Evolutionary conservation across 176 grass and related monocot species (phyloP), one percentile per base, ranked within the genome.

Genomic region (Tillandsia fasciculata): DNA sequence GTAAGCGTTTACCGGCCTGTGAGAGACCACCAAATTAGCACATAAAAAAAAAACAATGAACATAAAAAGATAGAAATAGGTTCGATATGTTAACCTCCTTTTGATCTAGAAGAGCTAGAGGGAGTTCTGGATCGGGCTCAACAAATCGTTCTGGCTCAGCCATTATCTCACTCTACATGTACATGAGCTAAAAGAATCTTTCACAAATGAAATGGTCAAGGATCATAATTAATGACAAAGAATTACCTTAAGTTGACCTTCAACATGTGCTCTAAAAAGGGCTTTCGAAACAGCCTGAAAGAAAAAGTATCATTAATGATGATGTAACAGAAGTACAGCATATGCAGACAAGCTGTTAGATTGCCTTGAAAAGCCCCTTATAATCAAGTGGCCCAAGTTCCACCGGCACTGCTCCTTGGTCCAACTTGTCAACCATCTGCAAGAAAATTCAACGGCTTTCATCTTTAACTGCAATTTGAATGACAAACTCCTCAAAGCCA

Each of bases 101-200:
- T 89, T 96, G 88, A 92, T 96, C 92, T 75, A 96, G 86, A 81
- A 96, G 88, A 87, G 86, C 88, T 73, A 96, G 75, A 77, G 92
- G 92, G 49, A 96, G 82, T 82, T 96, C 92, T 53, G 92, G 88
- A 81, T 96, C 92, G 71, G 88, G 92, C 67, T 96, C 92, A 74
- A 92, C 83, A 92, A 92, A 96, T 87, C 88, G 84, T 78, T 96
- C 92, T 59, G 92, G 92, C 69, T 84, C 79, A 70, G 92, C 88
- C 88, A 96, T 96, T 83, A 96, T 96, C 70, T 96, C 92, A 12
- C 78, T 96, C 92, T 92, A 88, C 65, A 85, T 70, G 76, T 74
- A 52, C 64, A 83, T 69, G 63, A 89, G 56, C 80, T 69, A 80
- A 48, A 66, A 63, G 53, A 86, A 79, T 13, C 75, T 64, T 76